A percentile compares a stretch with the other conserved stretches of the same genome.
Conservation (phyloP, 208 protist genomes). For the Leishmania amazonensis region DNA sequence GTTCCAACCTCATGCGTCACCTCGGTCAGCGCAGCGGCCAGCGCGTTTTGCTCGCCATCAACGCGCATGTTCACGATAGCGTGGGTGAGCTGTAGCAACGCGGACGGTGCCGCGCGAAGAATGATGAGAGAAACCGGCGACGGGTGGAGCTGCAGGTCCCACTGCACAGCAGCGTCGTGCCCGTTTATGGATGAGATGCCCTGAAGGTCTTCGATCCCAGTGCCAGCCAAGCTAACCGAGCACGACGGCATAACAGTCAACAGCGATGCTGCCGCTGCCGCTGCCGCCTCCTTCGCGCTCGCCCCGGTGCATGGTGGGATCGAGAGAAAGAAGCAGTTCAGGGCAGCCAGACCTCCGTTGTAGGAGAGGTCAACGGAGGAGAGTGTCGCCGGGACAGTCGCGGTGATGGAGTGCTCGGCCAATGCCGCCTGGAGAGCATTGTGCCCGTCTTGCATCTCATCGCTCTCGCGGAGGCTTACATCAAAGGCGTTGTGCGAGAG, state of each 20-base stretch:
- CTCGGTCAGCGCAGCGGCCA: constrained; percentile 11
- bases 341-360: constrained; percentile 41
- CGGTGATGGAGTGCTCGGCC: not conserved
- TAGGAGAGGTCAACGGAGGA: constrained; percentile 42
- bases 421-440: not conserved
- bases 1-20: not conserved
- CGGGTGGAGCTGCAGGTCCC: constrained; percentile 33
- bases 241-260: not conserved
- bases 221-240: constrained; percentile 8
- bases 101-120: constrained; percentile 17
- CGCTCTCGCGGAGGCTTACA: constrained; percentile 51
- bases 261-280: not conserved
- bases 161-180: constrained; percentile 12
- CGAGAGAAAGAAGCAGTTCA: constrained; percentile 61
- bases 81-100: constrained; percentile 21
- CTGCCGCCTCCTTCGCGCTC: not conserved
- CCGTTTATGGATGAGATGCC: constrained; percentile 30
- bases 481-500: constrained; percentile 70
- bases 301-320: constrained; percentile 1
- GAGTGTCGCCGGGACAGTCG: not conserved
- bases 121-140: constrained; percentile 32
- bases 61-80: constrained; percentile 8
- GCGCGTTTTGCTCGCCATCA: constrained; percentile 2
- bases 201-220: constrained; percentile 33
- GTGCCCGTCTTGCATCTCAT: constrained; percentile 47